Percentiles rank a stretch among this genome's conserved stretches.
phyloP scores from a whole-genome alignment of 495 filamentous ascomycete genomes.

The Aspergillus ellipticus region DNA sequence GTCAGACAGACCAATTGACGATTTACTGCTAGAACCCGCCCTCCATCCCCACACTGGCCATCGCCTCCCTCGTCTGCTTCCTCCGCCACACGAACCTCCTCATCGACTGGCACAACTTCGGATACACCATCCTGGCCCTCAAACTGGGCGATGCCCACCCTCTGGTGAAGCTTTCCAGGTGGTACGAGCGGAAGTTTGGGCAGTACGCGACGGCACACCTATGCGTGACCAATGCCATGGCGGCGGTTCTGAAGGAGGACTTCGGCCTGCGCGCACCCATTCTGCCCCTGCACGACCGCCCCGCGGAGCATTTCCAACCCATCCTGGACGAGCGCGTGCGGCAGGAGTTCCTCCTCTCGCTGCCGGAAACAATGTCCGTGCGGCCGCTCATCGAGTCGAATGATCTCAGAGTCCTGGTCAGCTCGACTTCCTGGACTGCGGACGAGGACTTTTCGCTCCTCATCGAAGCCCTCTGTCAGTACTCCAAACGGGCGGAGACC shows the following conservation, averaged over 20 bases:
- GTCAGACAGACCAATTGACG: conserved; percentile 14
- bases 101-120: conserved; percentile 99
- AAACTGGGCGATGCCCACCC: conserved; percentile 62
- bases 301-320: conserved; percentile 75
- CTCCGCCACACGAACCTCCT: conserved; percentile 77
- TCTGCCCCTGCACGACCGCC: conserved; percentile 79
- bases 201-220: conserved; percentile 69
- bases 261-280: conserved; percentile 62
- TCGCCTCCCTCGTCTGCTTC: conserved; percentile 68
- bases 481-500: conserved; percentile 51
- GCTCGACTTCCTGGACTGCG: conserved; percentile 92
- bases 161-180: conserved; percentile 67
- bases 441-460: conserved; percentile 93
- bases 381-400: conserved; percentile 54
- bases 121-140: conserved; percentile 86
- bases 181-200: conserved; percentile 72
- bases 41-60: conserved; percentile 81
- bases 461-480: conserved; percentile 75
- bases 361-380: conserved; percentile 56
- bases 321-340: conserved; percentile 48
- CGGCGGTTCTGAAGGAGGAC: conserved; percentile 59
- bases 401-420: conserved; percentile 66
- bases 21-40: conserved; percentile 86
- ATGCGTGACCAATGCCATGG: conserved; percentile 88
- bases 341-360: conserved; percentile 52